Base-by-base conservation (phyloP, 2,329 filamentous ascomycete species). In the Chrysoporthe austroafricana region DNA sequence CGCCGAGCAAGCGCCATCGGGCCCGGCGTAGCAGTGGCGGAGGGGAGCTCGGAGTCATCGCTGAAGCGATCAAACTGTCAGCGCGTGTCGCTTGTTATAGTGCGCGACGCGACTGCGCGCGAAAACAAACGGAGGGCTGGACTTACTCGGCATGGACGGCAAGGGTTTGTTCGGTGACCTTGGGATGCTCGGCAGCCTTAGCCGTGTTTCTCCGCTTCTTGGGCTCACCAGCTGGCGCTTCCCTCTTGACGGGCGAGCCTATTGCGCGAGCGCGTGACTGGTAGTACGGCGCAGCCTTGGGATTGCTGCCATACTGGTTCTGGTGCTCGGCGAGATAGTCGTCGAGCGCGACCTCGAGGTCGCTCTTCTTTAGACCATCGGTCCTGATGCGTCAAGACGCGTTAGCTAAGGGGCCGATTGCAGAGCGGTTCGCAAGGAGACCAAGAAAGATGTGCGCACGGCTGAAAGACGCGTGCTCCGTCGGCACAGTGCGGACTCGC, bases 291-390 rank as follows among this genome's bases (percentile, higher is more conserved):
- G 85, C 81, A 76, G 97, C 87, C 66, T 82, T 83, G 65, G 89
- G 80, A 72, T 94, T 87, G 68, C 83, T 82, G 63, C 85, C 83
- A 76, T 92, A 90, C 70, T 84, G 84, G 71, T 86, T 82, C 73
- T 87, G 84, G 81, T 97, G 91, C 70, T 86, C 84, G 72, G 88
- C 84, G 58, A 97, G 86, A 79, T 89, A 90, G 59, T 90, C 85
- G 73, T 96, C 91, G 71, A 97, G 87, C 57, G 86, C 86, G 68
- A 85, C 78, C 76, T 95, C 92, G 69, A 98, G 87, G 61, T 97
- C 93, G 71, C 85, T 83, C 80, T 97, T 97, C 78, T 91, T 91
- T 71, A 90, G 81, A 66, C 85, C 83, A 72, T 92, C 88, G 75
- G 87, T 89, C 75, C 91, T 94, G 75, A 71, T 66, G 52, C 65